Evolutionary conservation across 495 filamentous ascomycete genomes (phyloP).

Genomic region (Tuber melanosporum): DNA sequence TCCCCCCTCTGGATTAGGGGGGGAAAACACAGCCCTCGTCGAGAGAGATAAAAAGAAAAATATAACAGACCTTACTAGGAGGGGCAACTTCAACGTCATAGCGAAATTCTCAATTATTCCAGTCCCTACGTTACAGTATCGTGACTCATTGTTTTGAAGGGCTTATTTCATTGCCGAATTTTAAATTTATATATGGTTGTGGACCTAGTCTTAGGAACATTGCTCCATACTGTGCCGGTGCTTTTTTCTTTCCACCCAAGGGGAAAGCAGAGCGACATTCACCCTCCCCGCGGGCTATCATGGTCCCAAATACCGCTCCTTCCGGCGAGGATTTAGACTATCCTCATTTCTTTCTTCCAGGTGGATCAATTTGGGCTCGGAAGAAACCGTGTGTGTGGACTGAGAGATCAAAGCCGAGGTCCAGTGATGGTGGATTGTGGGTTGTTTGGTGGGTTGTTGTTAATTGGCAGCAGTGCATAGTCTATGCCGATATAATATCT

Average conservation of each 20-base stretch:
- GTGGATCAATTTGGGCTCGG: slow-evolving; percentile 10
- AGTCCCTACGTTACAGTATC: too few species aligned
- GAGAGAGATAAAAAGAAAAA: too few species aligned
- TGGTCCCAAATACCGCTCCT: not conserved
- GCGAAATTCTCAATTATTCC: too few species aligned
- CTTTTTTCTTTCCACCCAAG: not conserved
- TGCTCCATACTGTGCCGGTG: too few species aligned
- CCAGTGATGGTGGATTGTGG: slow-evolving; percentile 17
- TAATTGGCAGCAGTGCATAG: slow-evolving; percentile 15
- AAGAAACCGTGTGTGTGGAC: slow-evolving; percentile 17
- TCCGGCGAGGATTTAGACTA: not conserved
- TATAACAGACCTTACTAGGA: too few species aligned
- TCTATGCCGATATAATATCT: slow-evolving; percentile 18
- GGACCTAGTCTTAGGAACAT: too few species aligned
- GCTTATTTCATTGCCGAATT: too few species aligned
- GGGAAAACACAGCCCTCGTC: too few species aligned
- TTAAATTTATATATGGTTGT: too few species aligned
- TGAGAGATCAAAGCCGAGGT: slow-evolving; percentile 35
- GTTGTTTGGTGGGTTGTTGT: slow-evolving; percentile 5
- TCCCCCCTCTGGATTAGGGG: too few species aligned
- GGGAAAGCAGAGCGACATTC: not conserved
- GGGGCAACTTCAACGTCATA: too few species aligned
- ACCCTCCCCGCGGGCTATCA: not conserved
- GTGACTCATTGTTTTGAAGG: too few species aligned
- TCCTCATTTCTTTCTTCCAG: not conserved